phyloP scores from a whole-genome alignment of 2,329 filamentous ascomycete genomes.

The Didymella exigua region DNA sequence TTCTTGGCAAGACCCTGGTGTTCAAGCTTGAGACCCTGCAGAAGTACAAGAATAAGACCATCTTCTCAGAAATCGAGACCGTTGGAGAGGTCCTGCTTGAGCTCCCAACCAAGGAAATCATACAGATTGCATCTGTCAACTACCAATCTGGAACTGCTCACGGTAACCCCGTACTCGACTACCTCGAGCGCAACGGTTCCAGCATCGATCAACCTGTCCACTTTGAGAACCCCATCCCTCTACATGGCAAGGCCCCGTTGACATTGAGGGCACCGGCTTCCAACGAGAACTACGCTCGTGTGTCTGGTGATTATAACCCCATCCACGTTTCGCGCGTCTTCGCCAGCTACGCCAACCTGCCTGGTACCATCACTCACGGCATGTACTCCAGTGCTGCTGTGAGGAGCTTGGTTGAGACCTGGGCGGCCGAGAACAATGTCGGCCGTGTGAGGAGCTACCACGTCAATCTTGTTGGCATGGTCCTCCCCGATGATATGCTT shows the following conservation, averaged over 20 bases:
- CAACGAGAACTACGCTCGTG: conserved; percentile 96
- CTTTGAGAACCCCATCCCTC: conserved; percentile 96
- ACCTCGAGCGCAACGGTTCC: conserved; percentile 87
- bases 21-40: conserved; percentile 94
- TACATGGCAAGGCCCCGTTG: conserved; percentile 89
- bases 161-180: conserved; percentile 96
- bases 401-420: conserved; percentile 93
- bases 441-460: conserved; percentile 97
- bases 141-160: conserved; percentile 91
- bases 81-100: conserved; percentile 91
- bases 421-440: conserved; percentile 98
- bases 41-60: conserved; percentile 90
- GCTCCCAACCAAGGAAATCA: conserved; percentile 93
- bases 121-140: conserved; percentile 95
- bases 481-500: conserved; percentile 93
- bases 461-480: conserved; percentile 96
- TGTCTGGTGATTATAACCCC: conserved; percentile 98
- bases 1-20: conserved; percentile 89
- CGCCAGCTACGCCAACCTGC: conserved; percentile 91
- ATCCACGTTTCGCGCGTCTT: conserved; percentile 98
- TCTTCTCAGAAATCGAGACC: conserved; percentile 91
- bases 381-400: conserved; percentile 99
- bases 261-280: conserved; percentile 89
- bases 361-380: conserved; percentile 96
- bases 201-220: conserved; percentile 95